These are phyloP conservation scores for Termitomyces heimii DNA, from an alignment of 768 basidiomycete species.

Conservation along the genomic window DNA sequence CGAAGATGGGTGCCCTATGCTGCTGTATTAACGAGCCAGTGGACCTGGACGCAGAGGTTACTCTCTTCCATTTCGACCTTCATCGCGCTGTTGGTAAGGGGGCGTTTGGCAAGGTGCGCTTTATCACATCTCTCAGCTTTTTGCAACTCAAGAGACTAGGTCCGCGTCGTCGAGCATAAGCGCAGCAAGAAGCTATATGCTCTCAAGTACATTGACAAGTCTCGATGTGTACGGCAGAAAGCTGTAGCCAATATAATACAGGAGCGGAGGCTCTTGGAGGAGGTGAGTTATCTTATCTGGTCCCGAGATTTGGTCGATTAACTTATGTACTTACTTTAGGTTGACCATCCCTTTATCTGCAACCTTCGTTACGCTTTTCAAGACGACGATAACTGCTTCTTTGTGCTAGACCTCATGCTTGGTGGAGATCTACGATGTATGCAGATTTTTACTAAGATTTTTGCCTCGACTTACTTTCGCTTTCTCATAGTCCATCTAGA, in stretches of 20 bases:
- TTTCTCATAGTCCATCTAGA: slow-evolving; percentile 71
- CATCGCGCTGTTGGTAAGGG: slow-evolving; percentile 95
- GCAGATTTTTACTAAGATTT: slow-evolving; percentile 23
- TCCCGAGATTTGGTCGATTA: slow-evolving; percentile 4
- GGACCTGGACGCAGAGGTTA: slow-evolving; percentile 81
- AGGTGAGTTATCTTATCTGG: slow-evolving; percentile 42
- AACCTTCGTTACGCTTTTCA: slow-evolving; percentile 96
- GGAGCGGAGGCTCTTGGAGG: slow-evolving; percentile 87
- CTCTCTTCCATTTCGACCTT: slow-evolving; percentile 95
- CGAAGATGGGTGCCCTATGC: slow-evolving; percentile 44
- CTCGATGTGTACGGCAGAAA: slow-evolving; percentile 84
- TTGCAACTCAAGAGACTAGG: slow-evolving; percentile 37
- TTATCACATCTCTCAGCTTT: slow-evolving; percentile 4
- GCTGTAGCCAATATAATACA: slow-evolving; percentile 92
- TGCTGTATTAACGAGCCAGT: slow-evolving; percentile 70
- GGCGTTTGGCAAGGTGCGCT: slow-evolving; percentile 91
- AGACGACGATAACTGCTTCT: slow-evolving; percentile 97
- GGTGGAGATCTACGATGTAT: slow-evolving; percentile 90
- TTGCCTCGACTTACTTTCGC: neutral
- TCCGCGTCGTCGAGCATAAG: slow-evolving; percentile 96
- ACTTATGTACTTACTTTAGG: slow-evolving; percentile 31
- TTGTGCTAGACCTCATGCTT: slow-evolving; percentile 94
- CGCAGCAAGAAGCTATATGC: slow-evolving; percentile 88
- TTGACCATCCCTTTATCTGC: slow-evolving; percentile 86
- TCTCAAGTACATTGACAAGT: slow-evolving; percentile 97